Evolutionary conservation across 768 basidiomycete genomes (phyloP), one percentile per base, ranked within the genome.

Genomic region (Filobasidium floriforme): DNA sequence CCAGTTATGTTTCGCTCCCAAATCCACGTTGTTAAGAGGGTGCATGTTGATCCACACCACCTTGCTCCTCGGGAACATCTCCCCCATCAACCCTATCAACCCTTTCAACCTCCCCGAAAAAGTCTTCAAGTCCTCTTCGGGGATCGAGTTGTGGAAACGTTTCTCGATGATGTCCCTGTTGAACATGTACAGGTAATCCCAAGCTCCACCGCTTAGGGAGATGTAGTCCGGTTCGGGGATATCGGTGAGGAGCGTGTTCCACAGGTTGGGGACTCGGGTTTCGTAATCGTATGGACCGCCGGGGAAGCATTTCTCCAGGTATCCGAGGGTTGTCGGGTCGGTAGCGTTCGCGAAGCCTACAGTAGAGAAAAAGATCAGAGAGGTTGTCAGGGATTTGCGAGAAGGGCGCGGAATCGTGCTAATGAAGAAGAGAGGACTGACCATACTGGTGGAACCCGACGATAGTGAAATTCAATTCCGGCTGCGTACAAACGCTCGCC

Each of bases 181-280:
- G 41, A 52, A 63, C 62, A 63, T 63, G 29, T 40, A 63, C n/a
- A 63, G 32, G 22, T 52, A 63, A n/a, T 63, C 62, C 62, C 62
- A 63, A 6, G 62, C 62, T 12, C 62, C 62, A 7, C 62, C 62
- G 22, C 54, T 63, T 4, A 63, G 1, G 24, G 51, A 22, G 4
- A 11, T 37, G 24, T 29, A 51, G 22, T 37, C 26, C 1, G 28
- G 12, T 18, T 24, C 26, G 7, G 14, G 19, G 24, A 22, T 15
- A 14, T 22, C 43, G 44, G 43, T 14, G 7, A 22, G 1, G 24
- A 22, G 18, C 14, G 41, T 15, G 24, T n/a, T 18, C 46, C 46
- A 51, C 5, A 51, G 19, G 18, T 51, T 24, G 46, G 46, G 22
- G 19, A 63, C 37, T n/a, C 49, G 49, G 6, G 62, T 63, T 28